Percentiles rank a stretch among this genome's conserved stretches.
Conservation (phyloP, 2,329 filamentous ascomycete species). For the Hymenoscyphus fructigenus region DNA sequence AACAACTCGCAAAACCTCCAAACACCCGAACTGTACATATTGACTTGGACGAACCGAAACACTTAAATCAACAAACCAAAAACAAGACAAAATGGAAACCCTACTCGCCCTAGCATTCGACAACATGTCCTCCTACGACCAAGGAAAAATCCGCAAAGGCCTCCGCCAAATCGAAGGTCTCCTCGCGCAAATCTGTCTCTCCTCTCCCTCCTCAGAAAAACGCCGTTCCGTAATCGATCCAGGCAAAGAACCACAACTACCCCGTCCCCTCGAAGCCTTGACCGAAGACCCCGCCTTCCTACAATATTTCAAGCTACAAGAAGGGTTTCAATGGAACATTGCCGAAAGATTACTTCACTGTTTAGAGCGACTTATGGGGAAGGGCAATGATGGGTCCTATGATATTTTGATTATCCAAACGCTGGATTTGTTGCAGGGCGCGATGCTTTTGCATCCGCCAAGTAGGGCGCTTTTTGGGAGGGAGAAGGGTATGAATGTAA, state of each 20-base stretch:
- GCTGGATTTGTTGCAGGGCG: constrained; percentile 85
- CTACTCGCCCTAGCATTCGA: constrained; percentile 92
- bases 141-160: constrained; percentile 87
- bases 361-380: constrained; percentile 81
- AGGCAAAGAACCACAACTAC: constrained; percentile 37
- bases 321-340: constrained; percentile 98
- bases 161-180: constrained; percentile 91
- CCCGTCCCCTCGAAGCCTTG: constrained; percentile 68
- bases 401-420: constrained; percentile 86
- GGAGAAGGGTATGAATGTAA: constrained; percentile 90
- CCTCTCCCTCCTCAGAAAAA: constrained; percentile 30
- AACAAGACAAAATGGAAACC: constrained; percentile 68
- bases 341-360: constrained; percentile 81
- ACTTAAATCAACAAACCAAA: constrained; percentile 10
- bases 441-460: constrained; percentile 83
- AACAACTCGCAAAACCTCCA: not conserved
- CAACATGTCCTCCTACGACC: constrained; percentile 59
- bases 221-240: constrained; percentile 39
- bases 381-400: constrained; percentile 77
- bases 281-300: constrained; percentile 83
- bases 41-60: not conserved
- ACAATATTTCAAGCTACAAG: constrained; percentile 95
- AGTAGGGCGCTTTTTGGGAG: constrained; percentile 84
- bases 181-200: constrained; percentile 90
- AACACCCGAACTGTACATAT: not conserved